A percentile compares a stretch with the other conserved stretches of the same genome.
Conservation (phyloP, 2,329 filamentous ascomycete species). For the Sporothrix pallida region DNA sequence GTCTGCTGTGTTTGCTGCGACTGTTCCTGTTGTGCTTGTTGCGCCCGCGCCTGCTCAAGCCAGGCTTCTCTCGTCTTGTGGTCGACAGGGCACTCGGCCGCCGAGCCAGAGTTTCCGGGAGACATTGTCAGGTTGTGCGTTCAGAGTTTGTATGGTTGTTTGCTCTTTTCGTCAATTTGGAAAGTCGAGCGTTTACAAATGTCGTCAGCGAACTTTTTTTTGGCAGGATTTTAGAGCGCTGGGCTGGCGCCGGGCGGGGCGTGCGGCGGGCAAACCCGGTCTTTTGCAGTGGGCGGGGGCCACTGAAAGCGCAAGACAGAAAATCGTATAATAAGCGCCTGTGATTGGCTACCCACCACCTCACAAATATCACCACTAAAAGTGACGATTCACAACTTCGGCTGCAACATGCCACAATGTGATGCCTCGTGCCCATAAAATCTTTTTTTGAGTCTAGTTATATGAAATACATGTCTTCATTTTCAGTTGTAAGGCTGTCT, state of each 20-base stretch:
- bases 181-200: not conserved
- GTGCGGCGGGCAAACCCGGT: not conserved
- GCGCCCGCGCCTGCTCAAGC: slow-evolving; percentile 71
- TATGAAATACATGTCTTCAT: slow-evolving; percentile 2
- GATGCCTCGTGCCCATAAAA: not conserved
- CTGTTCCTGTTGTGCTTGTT: slow-evolving; percentile 42
- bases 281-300: not conserved
- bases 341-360: slow-evolving; percentile 21
- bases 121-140: slow-evolving; percentile 5
- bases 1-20: slow-evolving; percentile 6
- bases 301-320: not conserved
- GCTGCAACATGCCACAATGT: not conserved
- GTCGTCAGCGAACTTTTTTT: slow-evolving; percentile 17
- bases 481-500: no score
- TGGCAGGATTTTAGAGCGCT: slow-evolving; percentile 4
- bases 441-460: not conserved
- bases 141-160: not conserved
- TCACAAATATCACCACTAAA: not conserved
- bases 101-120: slow-evolving; percentile 11
- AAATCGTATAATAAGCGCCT: not conserved
- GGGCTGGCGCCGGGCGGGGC: not conserved
- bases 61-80: slow-evolving; percentile 86
- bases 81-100: slow-evolving; percentile 77
- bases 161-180: not conserved
- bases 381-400: not conserved